Evolutionary conservation across 139 green algal genomes (phyloP), one percentile per base, ranked within the genome.

Genomic region (Mesostigma viride): DNA sequence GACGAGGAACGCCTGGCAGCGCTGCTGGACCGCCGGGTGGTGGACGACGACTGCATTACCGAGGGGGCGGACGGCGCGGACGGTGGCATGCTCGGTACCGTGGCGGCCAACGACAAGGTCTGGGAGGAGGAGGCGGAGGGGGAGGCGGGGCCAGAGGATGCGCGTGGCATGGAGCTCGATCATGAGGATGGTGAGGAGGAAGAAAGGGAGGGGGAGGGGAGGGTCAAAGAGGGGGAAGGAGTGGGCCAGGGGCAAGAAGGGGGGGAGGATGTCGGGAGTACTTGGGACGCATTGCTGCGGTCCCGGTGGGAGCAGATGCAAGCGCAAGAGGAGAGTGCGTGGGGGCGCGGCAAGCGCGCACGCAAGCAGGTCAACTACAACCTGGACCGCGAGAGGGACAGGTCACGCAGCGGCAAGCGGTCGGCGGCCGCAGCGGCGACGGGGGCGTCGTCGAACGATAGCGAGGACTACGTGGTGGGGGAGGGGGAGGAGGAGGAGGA

Each of bases 221-320:
- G 31, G 20, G 31, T 22, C 20, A 26, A 27, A 33, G 51, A 69
- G 5, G 62, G 33, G 62, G 62, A 66, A 27, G n/a, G n/a, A n/a
- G n/a, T n/a, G n/a, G 63, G 48, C 30, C 34, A 40, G 6, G 22
- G 28, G 27, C 46, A 68, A 22, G 64, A 20, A 11, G 69, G 1
- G 8, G 64, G 57, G 35, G 69, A 72, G 30, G 61, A 11, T 22
- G 56, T 3, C 56, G 71, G 28, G 11, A 3, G 71, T 3, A 72
- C 59, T 4, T 72, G 65, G 65, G 65, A 72, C 58, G 71, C 2
- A 3, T 35, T 72, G 30, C 20, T 72, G 5, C 65, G 65, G 24
- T 70, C 65, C 64, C 71, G 70, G 45, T 76, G 70, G 70, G 70
- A 76, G 64, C 28, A 72, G 70, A 56, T 74, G 64, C 63, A 76